Evolutionary conservation across 164 flowering plant species (phyloP), one percentile per base, ranked within the genome.

Genomic region (Stephania yunnanensis): DNA sequence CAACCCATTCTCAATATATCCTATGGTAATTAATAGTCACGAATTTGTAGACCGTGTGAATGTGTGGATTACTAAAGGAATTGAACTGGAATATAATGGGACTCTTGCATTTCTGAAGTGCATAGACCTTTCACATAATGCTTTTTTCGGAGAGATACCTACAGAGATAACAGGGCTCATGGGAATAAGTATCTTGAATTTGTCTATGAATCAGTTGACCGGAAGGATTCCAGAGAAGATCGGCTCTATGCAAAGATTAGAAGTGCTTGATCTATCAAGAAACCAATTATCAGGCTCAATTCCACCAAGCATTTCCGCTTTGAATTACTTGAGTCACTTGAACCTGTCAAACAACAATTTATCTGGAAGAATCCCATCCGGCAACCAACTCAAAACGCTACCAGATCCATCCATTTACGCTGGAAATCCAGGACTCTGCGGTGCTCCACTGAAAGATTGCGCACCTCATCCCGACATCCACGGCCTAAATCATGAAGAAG

Each of bases 381-480:
- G 73, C 55, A 30, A 36, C 44, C 74, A 76, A 55, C 78, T 78
- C 6, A 53, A 71, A 7, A 66, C 55, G 3, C 19, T 66, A 5
- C 2, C 3, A 10, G 53, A 70, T 65, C 46, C 68, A 19, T 53
- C 74, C 45, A 71, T 25, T 10, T 78, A 63, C 44, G 20, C 19
- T 0, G 74, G 80, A 6, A 77, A 77, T 20, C 7, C 9, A 17
- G 46, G n/a, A 6, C 76, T 78, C 7, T 78, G 80, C 61, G 80
- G 76, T 30, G 31, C 65, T 55, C 80, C 80, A 25, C 61, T 78
- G 36, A 44, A 73, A 8, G 10, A 25, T 4, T 73, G 73, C 19
- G 1, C 4, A 2, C 20, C 11, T 55, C 58, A 78, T 17, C 13
- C 4, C 30, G 12, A 6, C 46, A 63, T 10, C 44, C 36, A 58